Evolutionary conservation across 257 asterid genomes (phyloP), one percentile per base, ranked within the genome.

Genomic region (Salvia rosmarinus): DNA sequence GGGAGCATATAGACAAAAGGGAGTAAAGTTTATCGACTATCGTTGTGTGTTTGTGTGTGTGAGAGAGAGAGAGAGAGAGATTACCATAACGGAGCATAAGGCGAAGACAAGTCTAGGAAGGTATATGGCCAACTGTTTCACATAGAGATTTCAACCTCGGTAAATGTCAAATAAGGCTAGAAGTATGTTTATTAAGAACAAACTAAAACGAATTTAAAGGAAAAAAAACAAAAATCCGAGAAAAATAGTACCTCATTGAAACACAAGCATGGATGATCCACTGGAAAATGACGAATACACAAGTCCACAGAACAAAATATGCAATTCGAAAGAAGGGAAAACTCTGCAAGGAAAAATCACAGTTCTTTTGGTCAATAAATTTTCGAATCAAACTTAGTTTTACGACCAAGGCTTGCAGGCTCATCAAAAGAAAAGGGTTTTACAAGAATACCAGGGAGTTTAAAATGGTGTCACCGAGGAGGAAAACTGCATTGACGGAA

Each of bases 261-360:
- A 88, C 82, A 79, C 72, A 88, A 59, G 82, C 88, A 76, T 93
- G 98, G 68, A 85, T 6, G 66, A 89, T 79, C 98, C 97, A 93
- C 77, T 93, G 98, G 87, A 93, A 85, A 69, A 87, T 19, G 76
- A 93, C 96, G 78, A 84, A 93, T 13, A 73, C 39, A 67, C 83
- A 78, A 2, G 98, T 90, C 89, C 86, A 93, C 39, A 89, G 79
- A 49, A 83, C 70, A 64, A 93, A 93, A 73, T 93, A 93, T 20
- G 88, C 95, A 19, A 90, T 74, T 49, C 97, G 89, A 64, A 88
- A 93, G 87, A 86, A 87, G 62, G 98, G 97, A 65, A 93, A 90
- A 14, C 80, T 77, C 98, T 93, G 97, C 67, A 80, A 65, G 56
- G 51, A 73, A 39, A 39, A 75, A 63, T 30, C 1, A 82, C 14